A percentile compares a stretch with the other conserved stretches of the same genome.
Evolutionary conservation across 331 rosid species (phyloP).

Genomic region (Spiraea crenata): DNA sequence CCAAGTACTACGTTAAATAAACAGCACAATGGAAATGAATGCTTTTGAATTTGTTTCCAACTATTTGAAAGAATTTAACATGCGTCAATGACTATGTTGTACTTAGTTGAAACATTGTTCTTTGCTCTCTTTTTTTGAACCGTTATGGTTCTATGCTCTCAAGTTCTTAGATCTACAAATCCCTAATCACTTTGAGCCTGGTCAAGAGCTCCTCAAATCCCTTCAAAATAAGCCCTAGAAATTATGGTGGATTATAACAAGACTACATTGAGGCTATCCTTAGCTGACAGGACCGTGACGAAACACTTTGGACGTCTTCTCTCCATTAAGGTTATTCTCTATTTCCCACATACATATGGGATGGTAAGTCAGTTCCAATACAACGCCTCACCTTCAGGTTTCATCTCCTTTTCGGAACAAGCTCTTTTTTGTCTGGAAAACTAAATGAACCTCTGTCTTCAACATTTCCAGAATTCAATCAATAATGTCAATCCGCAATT

Average conservation of each 20-base stretch:
- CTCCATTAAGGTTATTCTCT: background rate
- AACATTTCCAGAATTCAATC: background rate
- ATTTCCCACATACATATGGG: conserved; percentile 1
- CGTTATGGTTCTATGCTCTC: background rate
- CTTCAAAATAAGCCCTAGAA: background rate
- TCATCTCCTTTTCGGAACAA: background rate
- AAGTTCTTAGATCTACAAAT: background rate
- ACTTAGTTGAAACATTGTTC: background rate
- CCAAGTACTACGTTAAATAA: conserved; percentile 1
- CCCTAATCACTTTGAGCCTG: background rate
- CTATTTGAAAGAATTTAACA: background rate
- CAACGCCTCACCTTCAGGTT: background rate
- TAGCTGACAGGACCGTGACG: no score
- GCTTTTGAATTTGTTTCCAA: background rate
- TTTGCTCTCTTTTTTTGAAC: background rate
- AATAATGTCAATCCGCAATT: background rate
- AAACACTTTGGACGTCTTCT: background rate
- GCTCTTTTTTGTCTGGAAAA: background rate
- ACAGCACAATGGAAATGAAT: background rate
- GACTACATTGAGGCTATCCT: background rate
- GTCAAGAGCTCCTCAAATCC: background rate
- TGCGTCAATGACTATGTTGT: background rate
- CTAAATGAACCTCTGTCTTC: no score
- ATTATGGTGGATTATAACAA: background rate
- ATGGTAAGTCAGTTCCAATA: background rate